Base-by-base conservation (phyloP, 2,329 filamentous ascomycete species). In the Exophiala spinifera region DNA sequence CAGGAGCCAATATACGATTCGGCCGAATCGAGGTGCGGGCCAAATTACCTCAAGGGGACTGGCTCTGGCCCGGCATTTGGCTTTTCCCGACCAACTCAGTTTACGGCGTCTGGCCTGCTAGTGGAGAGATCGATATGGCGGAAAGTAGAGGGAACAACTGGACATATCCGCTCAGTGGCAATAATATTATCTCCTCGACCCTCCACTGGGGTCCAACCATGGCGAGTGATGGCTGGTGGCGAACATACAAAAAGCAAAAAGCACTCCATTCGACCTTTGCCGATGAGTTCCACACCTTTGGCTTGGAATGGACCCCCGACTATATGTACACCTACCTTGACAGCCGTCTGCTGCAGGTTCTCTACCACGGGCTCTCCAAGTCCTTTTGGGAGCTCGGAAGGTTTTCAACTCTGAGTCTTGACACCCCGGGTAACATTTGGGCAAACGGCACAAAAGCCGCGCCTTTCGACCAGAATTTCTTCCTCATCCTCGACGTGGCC, bases 271-370 rank as follows among this genome's bases (percentile, higher is more conserved):
- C 28, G 28, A 65, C 61, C 52, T 67, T 60, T 46, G 56, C 59
- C 45, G 45, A 61, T 14, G 61, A 58, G 1, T 80, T 75, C 61
- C 76, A 81, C 65, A 81, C 75, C 1, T 82, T 73, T 56, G 79
- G 78, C 4, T 59, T 81, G 14, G 76, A 81, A 60, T 82, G 79
- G 79, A 73, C 70, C 1, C 69, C 75, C 46, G 71, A 76, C 39
- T 80, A 80, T 66, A 68, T 82, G 17, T 81, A 77, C 68, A 79
- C 76, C 21, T 82, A 78, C 63, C 66, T 81, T 34, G 76, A 81
- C 64, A 66, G 42, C 44, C 50, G 57, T 19, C 53, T 61, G 44
- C 50, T 49, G 45, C 56, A 60, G 56, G 53, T 61, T 28, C 56
- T 64, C 50, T 64, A 61, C 47, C 51, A 61, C 13, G 56, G 64